These are phyloP conservation scores for Tetrahymena elliotti DNA, from an alignment of 73 alveolate genomes.

Conservation along the genomic window DNA sequence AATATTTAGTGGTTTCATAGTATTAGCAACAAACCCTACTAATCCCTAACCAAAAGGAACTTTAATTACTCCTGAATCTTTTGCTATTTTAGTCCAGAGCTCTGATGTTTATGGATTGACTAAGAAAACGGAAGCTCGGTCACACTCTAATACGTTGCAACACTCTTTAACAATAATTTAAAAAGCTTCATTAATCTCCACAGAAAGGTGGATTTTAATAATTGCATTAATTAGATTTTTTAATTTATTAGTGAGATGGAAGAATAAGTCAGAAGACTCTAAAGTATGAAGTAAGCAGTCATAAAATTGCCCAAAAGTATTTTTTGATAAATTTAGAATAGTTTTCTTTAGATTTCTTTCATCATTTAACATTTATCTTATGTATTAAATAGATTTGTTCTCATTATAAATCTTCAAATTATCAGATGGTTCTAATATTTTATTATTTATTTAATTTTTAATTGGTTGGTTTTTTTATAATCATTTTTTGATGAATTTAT, in stretches of 20 bases:
- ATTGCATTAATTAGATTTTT: not conserved
- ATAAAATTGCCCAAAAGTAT: not conserved
- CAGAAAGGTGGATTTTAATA: not conserved
- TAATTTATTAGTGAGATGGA: not conserved
- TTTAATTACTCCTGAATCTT: conserved; percentile 46
- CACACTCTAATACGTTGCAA: conserved; percentile 44
- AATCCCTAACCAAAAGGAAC: conserved; percentile 52
- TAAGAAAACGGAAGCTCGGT: conserved; percentile 59
- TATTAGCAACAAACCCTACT: conserved; percentile 54
- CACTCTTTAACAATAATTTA: not conserved
- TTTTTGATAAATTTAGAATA: not conserved
- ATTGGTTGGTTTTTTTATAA: no score
- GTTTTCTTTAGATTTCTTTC: not conserved
- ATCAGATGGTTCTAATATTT: not conserved
- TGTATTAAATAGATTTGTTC: not conserved
- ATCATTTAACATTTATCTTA: not conserved
- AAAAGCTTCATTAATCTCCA: not conserved
- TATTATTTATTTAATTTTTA: not conserved
- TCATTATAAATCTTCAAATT: not conserved
- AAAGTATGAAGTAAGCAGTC: not conserved
- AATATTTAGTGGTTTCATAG: conserved; percentile 36
- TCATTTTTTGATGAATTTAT: no score
- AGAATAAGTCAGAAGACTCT: not conserved
- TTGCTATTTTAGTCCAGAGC: conserved; percentile 62
- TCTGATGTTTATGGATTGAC: conserved; percentile 50